Evolutionary conservation across 345 rosid species (phyloP).

Genomic region (Citrus australasica): DNA sequence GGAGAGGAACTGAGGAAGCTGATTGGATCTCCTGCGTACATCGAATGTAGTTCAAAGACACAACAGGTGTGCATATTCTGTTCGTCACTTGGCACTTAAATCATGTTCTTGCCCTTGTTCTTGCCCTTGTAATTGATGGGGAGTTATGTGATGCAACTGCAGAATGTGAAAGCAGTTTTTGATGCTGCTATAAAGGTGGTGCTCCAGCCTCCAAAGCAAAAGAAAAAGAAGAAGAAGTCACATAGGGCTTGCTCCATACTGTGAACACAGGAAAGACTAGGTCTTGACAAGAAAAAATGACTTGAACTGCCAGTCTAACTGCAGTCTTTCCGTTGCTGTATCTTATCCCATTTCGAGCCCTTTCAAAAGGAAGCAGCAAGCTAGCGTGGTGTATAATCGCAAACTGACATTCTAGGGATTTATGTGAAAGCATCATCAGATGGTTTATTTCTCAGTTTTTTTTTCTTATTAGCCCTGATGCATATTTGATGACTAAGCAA

Average conservation of each 20-base stretch:
- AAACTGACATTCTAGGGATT: slow-evolving; percentile 26
- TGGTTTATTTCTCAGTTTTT: slow-evolving; percentile 18
- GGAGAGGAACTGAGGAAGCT: slow-evolving; percentile 93
- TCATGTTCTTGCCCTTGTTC: not conserved
- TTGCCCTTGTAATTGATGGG: not conserved
- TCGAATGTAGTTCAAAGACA: slow-evolving; percentile 93
- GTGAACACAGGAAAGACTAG: slow-evolving; percentile 34
- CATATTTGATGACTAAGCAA: slow-evolving; percentile 16
- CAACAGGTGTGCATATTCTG: slow-evolving; percentile 56
- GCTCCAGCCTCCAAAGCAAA: slow-evolving; percentile 81
- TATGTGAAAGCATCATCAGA: slow-evolving; percentile 21
- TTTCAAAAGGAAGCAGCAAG: slow-evolving; percentile 3
- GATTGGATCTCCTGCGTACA: slow-evolving; percentile 80
- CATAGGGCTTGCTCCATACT: slow-evolving; percentile 62
- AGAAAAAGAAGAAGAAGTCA: slow-evolving; percentile 79
- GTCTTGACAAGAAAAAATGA: slow-evolving; percentile 15
- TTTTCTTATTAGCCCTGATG: slow-evolving; percentile 19
- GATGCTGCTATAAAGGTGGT: slow-evolving; percentile 85
- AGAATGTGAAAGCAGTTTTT: slow-evolving; percentile 87
- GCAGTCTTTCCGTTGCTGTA: not conserved
- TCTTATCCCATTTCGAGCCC: not conserved
- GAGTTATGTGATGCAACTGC: slow-evolving; percentile 12
- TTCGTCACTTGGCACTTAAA: not conserved
- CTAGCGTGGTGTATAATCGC: slow-evolving; percentile 28
- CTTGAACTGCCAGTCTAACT: not conserved